phyloP scores from a whole-genome alignment of 2,329 filamentous ascomycete genomes.

The Cryphonectria carpinicola region DNA sequence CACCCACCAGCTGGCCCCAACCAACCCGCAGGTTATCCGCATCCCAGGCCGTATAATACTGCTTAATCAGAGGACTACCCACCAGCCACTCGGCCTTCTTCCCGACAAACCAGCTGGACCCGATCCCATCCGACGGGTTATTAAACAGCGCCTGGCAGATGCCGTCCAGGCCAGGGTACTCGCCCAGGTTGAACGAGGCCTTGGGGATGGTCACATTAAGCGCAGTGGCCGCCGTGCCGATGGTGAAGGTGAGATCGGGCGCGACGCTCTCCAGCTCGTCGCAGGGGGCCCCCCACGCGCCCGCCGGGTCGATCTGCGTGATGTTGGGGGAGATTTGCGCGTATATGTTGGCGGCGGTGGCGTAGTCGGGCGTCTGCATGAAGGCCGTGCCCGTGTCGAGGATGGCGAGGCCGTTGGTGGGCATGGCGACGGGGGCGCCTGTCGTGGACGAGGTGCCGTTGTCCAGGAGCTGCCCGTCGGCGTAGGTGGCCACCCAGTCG shows the following conservation, averaged over 20 bases:
- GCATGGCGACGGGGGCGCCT: conserved; percentile 15
- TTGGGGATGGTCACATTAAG: conserved; percentile 38
- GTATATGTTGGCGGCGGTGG: conserved; percentile 38
- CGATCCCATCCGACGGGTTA: conserved; percentile 28
- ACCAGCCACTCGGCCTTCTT: conserved; percentile 37
- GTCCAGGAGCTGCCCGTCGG: conserved; percentile 31
- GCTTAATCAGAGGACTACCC: conserved; percentile 40
- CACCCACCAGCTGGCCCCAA: conserved; percentile 26
- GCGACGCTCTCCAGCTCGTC: conserved; percentile 35
- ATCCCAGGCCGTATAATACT: conserved; percentile 44
- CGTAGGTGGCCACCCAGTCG: conserved; percentile 34
- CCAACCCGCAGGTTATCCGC: conserved; percentile 35
- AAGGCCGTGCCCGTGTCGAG: conserved; percentile 40
- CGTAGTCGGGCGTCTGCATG: conserved; percentile 38
- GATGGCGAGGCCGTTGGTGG: conserved; percentile 32
- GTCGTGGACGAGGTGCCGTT: conserved; percentile 26
- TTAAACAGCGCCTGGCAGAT: conserved; percentile 41
- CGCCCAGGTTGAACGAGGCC: conserved; percentile 40
- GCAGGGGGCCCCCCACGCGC: conserved; percentile 42
- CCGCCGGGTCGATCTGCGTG: conserved; percentile 36
- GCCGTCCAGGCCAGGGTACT: conserved; percentile 35
- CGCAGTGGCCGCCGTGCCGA: conserved; percentile 33
- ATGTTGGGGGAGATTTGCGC: conserved; percentile 38
- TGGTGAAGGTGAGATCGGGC: conserved; percentile 37
- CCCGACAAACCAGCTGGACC: conserved; percentile 28